Conservation (phyloP, 306 rosid species). For the Purshia tridentata region DNA sequence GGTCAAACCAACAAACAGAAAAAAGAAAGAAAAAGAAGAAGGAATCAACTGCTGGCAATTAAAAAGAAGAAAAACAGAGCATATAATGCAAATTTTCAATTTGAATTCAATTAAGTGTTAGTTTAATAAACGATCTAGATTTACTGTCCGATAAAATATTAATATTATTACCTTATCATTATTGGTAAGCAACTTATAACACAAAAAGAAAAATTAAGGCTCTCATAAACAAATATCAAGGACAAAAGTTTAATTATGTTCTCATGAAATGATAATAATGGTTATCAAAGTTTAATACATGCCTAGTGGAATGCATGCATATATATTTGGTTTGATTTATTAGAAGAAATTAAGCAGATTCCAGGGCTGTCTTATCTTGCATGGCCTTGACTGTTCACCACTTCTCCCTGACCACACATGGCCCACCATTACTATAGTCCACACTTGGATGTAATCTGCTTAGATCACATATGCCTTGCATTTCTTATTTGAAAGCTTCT, state of each 20-base stretch:
- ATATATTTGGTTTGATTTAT: background rate
- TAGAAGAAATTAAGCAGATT: background rate
- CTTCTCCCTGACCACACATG: background rate
- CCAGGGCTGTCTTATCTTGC: background rate
- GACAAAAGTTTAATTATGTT: background rate
- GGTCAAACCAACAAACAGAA: too few relatives aligned
- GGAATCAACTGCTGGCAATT: too few relatives aligned
- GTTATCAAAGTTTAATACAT: background rate
- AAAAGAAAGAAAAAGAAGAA: too few relatives aligned
- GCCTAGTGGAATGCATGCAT: background rate
- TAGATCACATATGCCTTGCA: background rate
- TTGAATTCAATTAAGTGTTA: too few relatives aligned
- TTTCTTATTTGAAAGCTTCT: constrained; percentile 20
- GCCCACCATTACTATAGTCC: background rate
- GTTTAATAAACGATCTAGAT: too few relatives aligned
- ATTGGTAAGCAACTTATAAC: too few relatives aligned
- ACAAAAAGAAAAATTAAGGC: too few relatives aligned
- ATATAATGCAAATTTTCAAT: too few relatives aligned
- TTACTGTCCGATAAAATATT: too few relatives aligned
- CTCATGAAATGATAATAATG: background rate
- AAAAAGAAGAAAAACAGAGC: too few relatives aligned
- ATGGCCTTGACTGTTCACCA: constrained; percentile 1
- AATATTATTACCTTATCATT: too few relatives aligned
- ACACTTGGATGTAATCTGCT: constrained; percentile 10
- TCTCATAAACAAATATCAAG: background rate